Percentiles rank a stretch among this genome's conserved stretches.
Evolutionary conservation across 805 yeast species (phyloP).

Genomic region (Pichia scutulata): DNA sequence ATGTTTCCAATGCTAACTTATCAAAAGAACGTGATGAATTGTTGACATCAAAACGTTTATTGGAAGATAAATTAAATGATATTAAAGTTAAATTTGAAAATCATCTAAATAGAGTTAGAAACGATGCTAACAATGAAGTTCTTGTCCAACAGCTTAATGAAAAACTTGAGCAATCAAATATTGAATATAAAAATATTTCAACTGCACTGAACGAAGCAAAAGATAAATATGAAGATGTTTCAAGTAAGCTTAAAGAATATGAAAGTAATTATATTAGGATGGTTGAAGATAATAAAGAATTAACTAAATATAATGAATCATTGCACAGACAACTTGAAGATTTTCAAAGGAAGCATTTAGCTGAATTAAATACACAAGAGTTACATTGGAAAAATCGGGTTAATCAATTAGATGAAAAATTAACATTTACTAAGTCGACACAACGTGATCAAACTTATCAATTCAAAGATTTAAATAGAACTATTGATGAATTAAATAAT

Average conservation of each 20-base stretch:
- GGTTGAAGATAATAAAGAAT: conserved; percentile 59
- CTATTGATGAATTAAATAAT: conserved; percentile 45
- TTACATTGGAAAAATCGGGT: conserved; percentile 55
- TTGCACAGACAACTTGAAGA: conserved; percentile 38
- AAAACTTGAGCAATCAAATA: conserved; percentile 30
- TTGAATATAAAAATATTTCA: conserved; percentile 26
- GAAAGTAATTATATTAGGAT: conserved; percentile 50
- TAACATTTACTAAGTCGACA: conserved; percentile 39
- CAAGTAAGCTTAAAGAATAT: conserved; percentile 26
- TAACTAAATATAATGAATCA: conserved; percentile 48
- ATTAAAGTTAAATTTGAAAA: conserved; percentile 34
- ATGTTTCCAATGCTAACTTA: conserved; percentile 53
- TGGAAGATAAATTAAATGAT: conserved; percentile 38
- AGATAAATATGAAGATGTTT: conserved; percentile 14
- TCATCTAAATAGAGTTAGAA: conserved; percentile 26
- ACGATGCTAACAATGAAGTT: conserved; percentile 26
- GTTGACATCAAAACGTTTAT: conserved; percentile 38
- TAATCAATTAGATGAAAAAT: conserved; percentile 41
- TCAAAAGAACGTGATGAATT: conserved; percentile 56
- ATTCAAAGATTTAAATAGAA: conserved; percentile 42
- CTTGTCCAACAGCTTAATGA: conserved; percentile 25
- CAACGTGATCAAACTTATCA: conserved; percentile 47
- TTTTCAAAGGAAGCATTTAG: conserved; percentile 41
- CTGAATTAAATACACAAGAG: conserved; percentile 42
- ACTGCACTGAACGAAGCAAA: conserved; percentile 21